Evolutionary conservation across 371 early-diverging fungal species (phyloP).

Genomic region (Rhizopus sp.): DNA sequence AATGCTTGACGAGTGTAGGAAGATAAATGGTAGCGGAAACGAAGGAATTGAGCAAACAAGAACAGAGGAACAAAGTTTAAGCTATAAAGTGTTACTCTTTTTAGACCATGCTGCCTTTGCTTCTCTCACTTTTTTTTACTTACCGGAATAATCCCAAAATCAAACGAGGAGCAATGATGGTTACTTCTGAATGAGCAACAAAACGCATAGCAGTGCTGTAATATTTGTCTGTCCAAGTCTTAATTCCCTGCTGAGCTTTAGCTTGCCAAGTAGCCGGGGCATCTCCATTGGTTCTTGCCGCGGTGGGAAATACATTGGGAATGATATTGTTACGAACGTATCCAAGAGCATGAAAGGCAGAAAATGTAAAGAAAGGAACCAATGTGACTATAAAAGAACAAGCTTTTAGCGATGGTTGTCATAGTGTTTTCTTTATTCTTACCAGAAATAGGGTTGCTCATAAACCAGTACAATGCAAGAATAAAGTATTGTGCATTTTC

Average conservation of each 20-base stretch:
- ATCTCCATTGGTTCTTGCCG: conserved; percentile 22
- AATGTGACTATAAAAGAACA: conserved; percentile 62
- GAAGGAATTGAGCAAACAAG: conserved; percentile 82
- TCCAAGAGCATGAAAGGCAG: conserved; percentile 81
- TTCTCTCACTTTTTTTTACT: conserved; percentile 17
- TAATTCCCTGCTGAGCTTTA: conserved; percentile 58
- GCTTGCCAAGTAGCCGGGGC: conserved; percentile 39
- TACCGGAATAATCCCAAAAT: conserved; percentile 69
- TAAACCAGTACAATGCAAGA: conserved; percentile 80
- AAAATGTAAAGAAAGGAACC: conserved; percentile 83
- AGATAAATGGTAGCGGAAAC: conserved; percentile 81
- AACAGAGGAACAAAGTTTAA: conserved; percentile 75
- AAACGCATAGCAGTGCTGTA: conserved; percentile 72
- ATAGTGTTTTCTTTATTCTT: conserved; percentile 15
- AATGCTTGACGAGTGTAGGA: conserved; percentile 70
- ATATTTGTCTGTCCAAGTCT: conserved; percentile 68
- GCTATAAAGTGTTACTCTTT: conserved; percentile 24
- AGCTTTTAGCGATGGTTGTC: not conserved
- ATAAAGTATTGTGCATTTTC: conserved; percentile 89
- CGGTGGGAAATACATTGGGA: conserved; percentile 68
- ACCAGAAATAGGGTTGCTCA: conserved; percentile 74
- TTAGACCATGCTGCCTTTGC: not conserved
- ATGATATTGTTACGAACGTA: conserved; percentile 78
- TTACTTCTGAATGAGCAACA: conserved; percentile 81
- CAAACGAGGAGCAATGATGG: conserved; percentile 72